Percentiles rank a stretch among this genome's conserved stretches.
These are phyloP conservation scores for Blastobotrys peoriensis DNA, from an alignment of 805 yeast genomes.

Conservation along the genomic window DNA sequence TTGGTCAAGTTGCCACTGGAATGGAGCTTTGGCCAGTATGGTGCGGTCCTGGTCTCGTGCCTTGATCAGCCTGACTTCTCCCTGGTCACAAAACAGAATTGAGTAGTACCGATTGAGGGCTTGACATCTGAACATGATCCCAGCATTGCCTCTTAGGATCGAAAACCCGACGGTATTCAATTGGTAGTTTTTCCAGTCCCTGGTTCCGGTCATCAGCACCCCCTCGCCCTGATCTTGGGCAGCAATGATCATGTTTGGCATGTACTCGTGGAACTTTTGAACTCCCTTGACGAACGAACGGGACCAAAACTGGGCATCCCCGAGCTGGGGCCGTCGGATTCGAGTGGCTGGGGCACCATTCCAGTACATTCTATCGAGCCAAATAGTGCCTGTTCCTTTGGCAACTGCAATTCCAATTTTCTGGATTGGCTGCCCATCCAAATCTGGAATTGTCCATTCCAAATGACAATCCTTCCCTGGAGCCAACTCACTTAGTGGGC, in stretches of 20 bases:
- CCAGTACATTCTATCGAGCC: constrained; percentile 4
- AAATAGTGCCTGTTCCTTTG: neutral
- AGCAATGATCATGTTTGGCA: neutral
- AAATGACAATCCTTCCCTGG: neutral
- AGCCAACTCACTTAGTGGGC: neutral
- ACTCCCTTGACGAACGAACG: constrained; percentile 3
- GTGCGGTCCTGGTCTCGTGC: constrained; percentile 2
- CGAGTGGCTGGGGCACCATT: neutral
- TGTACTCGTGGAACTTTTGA: neutral
- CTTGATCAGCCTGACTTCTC: neutral
- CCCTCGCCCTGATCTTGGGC: constrained; percentile 4
- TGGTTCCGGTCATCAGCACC: neutral
- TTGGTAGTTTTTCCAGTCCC: constrained; percentile 5
- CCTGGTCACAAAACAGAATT: neutral
- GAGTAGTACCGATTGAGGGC: constrained; percentile 3
- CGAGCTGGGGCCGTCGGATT: neutral
- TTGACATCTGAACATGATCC: constrained; percentile 1
- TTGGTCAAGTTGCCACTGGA: neutral
- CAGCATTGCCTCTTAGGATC: neutral
- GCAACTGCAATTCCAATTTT: constrained; percentile 1
- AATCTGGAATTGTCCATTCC: constrained; percentile 3
- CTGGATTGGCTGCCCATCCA: constrained; percentile 7
- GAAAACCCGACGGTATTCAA: neutral
- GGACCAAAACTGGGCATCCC: neutral
- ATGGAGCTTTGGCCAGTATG: neutral